Conservation (phyloP, 2,329 filamentous ascomycete species). For the Apiospora phragmitis region DNA sequence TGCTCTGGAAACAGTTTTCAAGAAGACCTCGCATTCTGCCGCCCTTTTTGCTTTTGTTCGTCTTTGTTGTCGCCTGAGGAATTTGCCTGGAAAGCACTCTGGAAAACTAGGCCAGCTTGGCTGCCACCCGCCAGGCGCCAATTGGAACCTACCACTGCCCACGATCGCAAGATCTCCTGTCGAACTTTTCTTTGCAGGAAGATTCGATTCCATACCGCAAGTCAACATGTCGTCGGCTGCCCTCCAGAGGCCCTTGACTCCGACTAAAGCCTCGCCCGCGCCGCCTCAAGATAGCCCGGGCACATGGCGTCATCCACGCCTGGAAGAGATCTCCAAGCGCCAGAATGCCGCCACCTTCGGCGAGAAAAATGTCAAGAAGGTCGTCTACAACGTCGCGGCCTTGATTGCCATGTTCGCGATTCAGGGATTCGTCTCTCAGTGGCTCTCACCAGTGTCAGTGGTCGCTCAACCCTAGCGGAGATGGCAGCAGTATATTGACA, state of each 20-base stretch:
- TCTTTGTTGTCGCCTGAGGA: neutral
- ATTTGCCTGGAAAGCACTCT: neutral
- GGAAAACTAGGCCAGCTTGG: neutral
- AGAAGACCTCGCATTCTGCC: constrained; percentile 9
- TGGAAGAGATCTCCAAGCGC: constrained; percentile 82
- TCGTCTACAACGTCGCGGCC: constrained; percentile 66
- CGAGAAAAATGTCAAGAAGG: constrained; percentile 70
- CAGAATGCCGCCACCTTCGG: constrained; percentile 78
- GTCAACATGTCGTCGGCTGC: constrained; percentile 33
- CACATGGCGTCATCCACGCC: constrained; percentile 86
- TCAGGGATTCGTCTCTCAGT: constrained; percentile 34
- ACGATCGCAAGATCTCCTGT: neutral
- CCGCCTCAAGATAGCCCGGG: constrained; percentile 60
- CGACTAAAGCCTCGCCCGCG: constrained; percentile 32
- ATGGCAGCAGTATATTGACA: constrained; percentile 20
- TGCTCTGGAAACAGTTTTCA: neutral
- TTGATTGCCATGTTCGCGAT: constrained; percentile 34
- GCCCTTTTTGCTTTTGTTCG: neutral
- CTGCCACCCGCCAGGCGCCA: neutral
- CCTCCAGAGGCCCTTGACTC: constrained; percentile 40
- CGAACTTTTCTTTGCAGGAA: neutral
- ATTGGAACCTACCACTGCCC: neutral
- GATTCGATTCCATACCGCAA: neutral
- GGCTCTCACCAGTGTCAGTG: constrained; percentile 23
- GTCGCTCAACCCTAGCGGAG: neutral